Conservation (phyloP, 306 rosid genomes). For the Glycine latifolia region DNA sequence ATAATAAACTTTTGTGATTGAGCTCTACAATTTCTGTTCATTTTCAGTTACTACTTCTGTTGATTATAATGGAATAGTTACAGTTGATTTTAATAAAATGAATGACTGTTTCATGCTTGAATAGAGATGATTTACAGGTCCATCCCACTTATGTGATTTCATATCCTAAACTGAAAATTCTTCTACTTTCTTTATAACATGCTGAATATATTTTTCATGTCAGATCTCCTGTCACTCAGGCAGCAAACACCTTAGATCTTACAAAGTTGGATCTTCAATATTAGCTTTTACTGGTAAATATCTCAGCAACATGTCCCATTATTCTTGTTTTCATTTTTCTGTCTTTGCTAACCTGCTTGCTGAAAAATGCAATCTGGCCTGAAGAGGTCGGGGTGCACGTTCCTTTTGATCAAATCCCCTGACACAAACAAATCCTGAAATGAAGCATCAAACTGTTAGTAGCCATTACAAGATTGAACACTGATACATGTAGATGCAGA, state of each 20-base stretch:
- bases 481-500: background rate
- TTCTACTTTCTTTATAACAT: conserved; percentile 47
- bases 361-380: conserved; percentile 71
- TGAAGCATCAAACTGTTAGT: conserved; percentile 38
- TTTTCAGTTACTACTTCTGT: conserved; percentile 10
- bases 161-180: conserved; percentile 34
- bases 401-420: conserved; percentile 84
- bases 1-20: conserved; percentile 20
- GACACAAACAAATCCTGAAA: conserved; percentile 92
- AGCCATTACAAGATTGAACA: conserved; percentile 19
- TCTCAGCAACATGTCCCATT: conserved; percentile 36
- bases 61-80: conserved; percentile 35
- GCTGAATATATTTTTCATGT: conserved; percentile 46
- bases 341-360: conserved; percentile 64
- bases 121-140: conserved; percentile 49
- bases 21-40: conserved; percentile 31
- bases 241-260: conserved; percentile 34
- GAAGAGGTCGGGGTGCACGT: conserved; percentile 76
- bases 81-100: conserved; percentile 40
- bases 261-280: conserved; percentile 38
- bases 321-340: conserved; percentile 46
- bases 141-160: conserved; percentile 40
- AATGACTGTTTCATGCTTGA: conserved; percentile 50
- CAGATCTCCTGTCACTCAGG: conserved; percentile 47
- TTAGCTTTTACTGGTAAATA: conserved; percentile 44